Evolutionary conservation across 1,284 basidiomycete genomes (phyloP), one percentile per base, ranked within the genome.

Genomic region (Trichosporon sp.): DNA sequence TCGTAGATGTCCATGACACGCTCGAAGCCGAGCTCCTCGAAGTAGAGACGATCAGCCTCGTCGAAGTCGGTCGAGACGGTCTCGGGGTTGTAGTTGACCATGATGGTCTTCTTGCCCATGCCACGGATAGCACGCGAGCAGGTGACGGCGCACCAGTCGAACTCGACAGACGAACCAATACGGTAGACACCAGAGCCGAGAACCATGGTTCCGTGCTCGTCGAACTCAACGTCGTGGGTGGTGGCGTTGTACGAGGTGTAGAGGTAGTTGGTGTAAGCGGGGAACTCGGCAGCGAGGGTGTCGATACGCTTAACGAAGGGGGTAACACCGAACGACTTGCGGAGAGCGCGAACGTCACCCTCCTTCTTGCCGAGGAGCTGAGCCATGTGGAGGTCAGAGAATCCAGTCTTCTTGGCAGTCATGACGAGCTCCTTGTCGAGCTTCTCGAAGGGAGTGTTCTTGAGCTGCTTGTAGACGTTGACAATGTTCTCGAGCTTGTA

Each of bases 1-100:
- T 99, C 97, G 84, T 99, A 99, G 78, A 99, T 99, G 85, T 99
- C 97, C 96, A 99, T 98, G 72, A 99, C 96, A 69, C 96, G 90
- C 85, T 99, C 97, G 84, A 90, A 98, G 69, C 96, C 94, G 71
- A 99, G 89, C 84, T 98, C 96, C 84, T 99, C 97, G 81, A 99
- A 99, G 88, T 99, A 99, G 68, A 99, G 87, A 72, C 97, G 88
- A 81, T 99, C 96, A 21, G 97, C 97, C 86, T 99, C 97, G 81
- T 99, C 97, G 84, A 96, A 99, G 84, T 99, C 97, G 71, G 97
- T 99, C 5, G 94, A 97, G 70, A 99, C 97, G 3, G 97, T 99
- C 86, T 99, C 97, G 16, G 96, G 97, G 85, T 99, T 99, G 86
- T 99, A 99, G 88, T 99, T 99, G 88, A 99, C 89, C 96, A 99